Conservation (phyloP, 345 rosid genomes). For the Zanthoxylum bungeanum region DNA sequence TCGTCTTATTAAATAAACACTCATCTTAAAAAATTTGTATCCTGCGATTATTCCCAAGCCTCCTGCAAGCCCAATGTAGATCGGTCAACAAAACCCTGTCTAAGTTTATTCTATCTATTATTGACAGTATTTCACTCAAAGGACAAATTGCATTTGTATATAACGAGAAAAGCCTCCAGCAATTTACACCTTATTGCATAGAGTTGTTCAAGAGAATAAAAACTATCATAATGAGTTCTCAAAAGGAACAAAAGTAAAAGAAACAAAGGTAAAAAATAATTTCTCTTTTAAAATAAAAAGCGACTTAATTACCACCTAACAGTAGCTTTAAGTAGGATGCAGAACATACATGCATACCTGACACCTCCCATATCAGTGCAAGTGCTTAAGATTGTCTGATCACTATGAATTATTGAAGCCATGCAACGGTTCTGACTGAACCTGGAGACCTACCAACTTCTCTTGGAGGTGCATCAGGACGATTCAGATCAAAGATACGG, state of each 20-base stretch:
- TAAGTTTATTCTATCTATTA: background rate
- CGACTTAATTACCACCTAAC: background rate
- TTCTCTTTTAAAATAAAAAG: too few relatives aligned
- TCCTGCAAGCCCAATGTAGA: background rate
- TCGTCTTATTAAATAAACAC: too few relatives aligned
- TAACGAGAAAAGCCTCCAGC: background rate
- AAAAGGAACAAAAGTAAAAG: background rate
- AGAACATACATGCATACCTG: slow-evolving; percentile 26
- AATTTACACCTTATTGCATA: too few relatives aligned
- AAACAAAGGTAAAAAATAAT: too few relatives aligned
- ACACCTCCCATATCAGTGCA: slow-evolving; percentile 44
- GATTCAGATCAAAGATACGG: slow-evolving; percentile 40
- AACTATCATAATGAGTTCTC: background rate
- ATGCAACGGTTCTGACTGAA: slow-evolving; percentile 43
- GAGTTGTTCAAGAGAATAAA: background rate
- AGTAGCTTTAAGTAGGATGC: background rate
- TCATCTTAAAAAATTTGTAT: background rate
- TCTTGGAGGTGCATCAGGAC: slow-evolving; percentile 42
- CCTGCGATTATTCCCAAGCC: background rate
- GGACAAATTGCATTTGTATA: background rate
- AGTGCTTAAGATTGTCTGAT: slow-evolving; percentile 43
- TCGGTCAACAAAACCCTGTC: background rate
- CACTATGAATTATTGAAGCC: slow-evolving; percentile 50
- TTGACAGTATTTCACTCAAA: too few relatives aligned
- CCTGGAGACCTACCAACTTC: slow-evolving; percentile 43